Base-by-base conservation (phyloP, 768 basidiomycete genomes). In the Pleurotus tuoliensis region DNA sequence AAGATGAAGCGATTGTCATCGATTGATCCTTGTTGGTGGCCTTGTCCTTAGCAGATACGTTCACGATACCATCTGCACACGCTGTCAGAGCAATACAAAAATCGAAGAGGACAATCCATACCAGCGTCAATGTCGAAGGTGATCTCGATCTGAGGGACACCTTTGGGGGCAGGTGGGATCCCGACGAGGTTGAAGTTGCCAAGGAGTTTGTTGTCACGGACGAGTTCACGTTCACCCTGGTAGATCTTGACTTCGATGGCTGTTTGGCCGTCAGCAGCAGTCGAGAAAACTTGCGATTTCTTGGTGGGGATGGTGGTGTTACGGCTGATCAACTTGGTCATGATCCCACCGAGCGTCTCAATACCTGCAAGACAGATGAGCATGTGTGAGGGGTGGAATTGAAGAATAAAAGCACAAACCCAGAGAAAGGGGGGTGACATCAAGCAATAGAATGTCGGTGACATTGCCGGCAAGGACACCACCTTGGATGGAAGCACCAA, bases 221-320 rank as follows among this genome's bases (percentile, higher is more conserved):
- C 95, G 63, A 98, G 86, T 70, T 98, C 97, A 78, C 97, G 95
- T 80, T 99, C 97, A 67, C 97, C 97, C 76, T 99, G 97, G 82
- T 85, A 99, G 64, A 99, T 94, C 86, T 98, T 98, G 73, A 99
- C 96, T 72, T 98, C 95, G 62, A 99, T 98, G 38, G 96, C 95
- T n/a, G 91, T 96, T 75, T 99, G 97, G 52, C 97, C 96, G 60
- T 99, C 97, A 39, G 96, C 96, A 40, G 97, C 96, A 13, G 97
- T 99, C 3, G 96, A 98, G 83, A 99, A 98, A 44, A 89, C 90
- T 72, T 98, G 96, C 0, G 93, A 94, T 83, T 99, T 99, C 83
- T 99, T 99, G 63, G 96, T 98, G 4, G 97, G 97, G 74, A 98
- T 98, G 57, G 97, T 98, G 9, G 97, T 99, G 79, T 99, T 99